Base-by-base conservation (phyloP, 352 stramenopile species). In the Pythium dissimile region DNA sequence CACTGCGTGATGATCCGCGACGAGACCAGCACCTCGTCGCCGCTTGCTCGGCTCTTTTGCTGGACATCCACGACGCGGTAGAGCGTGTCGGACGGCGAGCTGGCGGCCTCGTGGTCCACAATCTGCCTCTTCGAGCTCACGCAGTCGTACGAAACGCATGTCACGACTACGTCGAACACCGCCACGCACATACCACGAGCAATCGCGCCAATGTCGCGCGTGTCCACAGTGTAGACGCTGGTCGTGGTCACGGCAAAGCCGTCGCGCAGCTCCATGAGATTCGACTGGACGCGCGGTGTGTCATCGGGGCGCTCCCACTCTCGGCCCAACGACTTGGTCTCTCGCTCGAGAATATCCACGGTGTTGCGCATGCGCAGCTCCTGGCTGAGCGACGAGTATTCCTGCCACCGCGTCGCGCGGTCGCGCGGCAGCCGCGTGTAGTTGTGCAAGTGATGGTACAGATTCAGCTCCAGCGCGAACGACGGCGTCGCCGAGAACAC, bases 211-310 rank as follows among this genome's bases (percentile, higher is more conserved):
- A 65, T 46, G 42, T 74, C 51, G 7, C 38, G 39, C 8, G 62
- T 72, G 26, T 77, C 69, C 46, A 77, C 59, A n/a, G 66, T 59
- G 46, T 72, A 77, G 28, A 71, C 59, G 11, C 65, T 57, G 0
- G 49, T 59, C 21, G 66, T 72, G 6, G 63, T 77, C 48, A 71
- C 64, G 18, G 62, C 66, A 16, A 46, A 55, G 20, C 32, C 48
- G 34, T 45, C 15, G 18, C 24, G 13, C 9, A 28, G 15, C 2
- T 24, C 23, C 13, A 34, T 7, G 10, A 39, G 13, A 20, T 31
- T 18, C 28, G 45, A 38, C 23, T 35, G 26, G 11, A 50, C 35
- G 18, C 23, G 18, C 1, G 43, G 43, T 38, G 9, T 9, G 9
- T 9, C 9, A 15, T 38, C n/a, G n/a, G n/a, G n/a, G n/a, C n/a